Conservation (phyloP, 2,329 filamentous ascomycete species). For the Neofusicoccum parvum region DNA sequence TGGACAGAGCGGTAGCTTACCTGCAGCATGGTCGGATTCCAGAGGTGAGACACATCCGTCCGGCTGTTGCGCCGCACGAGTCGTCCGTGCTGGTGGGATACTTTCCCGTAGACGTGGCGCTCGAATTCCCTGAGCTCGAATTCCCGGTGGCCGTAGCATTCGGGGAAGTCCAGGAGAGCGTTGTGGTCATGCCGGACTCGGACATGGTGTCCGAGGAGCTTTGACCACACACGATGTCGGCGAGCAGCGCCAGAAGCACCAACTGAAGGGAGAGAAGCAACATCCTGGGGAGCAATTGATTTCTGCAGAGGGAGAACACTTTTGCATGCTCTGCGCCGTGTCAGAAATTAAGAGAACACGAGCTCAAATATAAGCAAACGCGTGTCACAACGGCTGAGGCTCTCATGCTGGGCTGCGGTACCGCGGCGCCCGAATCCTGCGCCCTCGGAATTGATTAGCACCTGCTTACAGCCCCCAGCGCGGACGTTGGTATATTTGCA, state of each 20-base stretch:
- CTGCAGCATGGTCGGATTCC: conserved; percentile 19
- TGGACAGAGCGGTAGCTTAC: background rate
- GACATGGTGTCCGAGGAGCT: background rate
- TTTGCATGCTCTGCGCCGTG: no score
- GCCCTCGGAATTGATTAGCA: background rate
- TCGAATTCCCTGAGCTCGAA: background rate
- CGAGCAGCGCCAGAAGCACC: background rate
- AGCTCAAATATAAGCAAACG: background rate
- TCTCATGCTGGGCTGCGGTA: background rate
- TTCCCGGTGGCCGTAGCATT: background rate
- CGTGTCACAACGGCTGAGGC: background rate
- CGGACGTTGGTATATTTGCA: no score
- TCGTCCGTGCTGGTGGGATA: conserved; percentile 8
- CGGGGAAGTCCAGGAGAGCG: conserved; percentile 3
- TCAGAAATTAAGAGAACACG: no score
- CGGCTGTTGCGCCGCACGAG: background rate
- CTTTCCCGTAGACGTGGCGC: background rate
- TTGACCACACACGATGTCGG: no score
- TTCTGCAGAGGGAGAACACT: no score
- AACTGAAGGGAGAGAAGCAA: background rate
- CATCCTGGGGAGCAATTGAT: background rate
- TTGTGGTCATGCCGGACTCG: background rate
- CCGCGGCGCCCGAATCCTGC: background rate
- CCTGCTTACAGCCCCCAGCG: background rate
- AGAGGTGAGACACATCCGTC: conserved; percentile 10